A percentile compares a stretch with the other conserved stretches of the same genome.
Conservation (phyloP, 495 filamentous ascomycete species). For the Hypoxylon perforatum region DNA sequence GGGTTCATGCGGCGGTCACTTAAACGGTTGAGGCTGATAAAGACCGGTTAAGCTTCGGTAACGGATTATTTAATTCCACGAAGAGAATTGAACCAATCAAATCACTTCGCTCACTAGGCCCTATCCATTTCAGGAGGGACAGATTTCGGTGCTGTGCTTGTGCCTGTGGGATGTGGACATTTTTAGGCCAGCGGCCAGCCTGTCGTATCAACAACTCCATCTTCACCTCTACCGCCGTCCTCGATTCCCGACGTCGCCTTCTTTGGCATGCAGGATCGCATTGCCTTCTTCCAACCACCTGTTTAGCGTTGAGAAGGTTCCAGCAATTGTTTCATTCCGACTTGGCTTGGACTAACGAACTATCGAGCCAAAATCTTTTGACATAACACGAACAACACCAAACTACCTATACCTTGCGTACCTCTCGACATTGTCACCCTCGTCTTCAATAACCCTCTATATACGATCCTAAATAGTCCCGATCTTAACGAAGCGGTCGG, state of each 20-base stretch:
- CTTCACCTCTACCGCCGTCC: conserved; percentile 15
- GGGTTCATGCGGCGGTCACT: no score
- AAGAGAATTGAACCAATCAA: conserved; percentile 22
- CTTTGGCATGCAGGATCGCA: conserved; percentile 43
- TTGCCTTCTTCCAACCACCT: conserved; percentile 30
- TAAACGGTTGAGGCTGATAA: conserved; percentile 12
- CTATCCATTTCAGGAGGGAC: conserved; percentile 46
- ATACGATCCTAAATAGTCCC: conserved; percentile 10
- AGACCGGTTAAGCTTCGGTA: conserved; percentile 29
- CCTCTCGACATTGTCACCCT: not conserved
- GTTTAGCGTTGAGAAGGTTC: conserved; percentile 27
- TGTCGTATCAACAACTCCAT: conserved; percentile 20
- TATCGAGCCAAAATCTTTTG: conserved; percentile 6
- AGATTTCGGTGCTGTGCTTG: conserved; percentile 42
- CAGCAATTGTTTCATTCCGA: conserved; percentile 25
- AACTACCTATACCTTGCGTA: not conserved
- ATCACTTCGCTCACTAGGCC: conserved; percentile 3
- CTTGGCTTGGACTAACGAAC: conserved; percentile 14
- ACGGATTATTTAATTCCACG: conserved; percentile 34
- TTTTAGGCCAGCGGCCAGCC: conserved; percentile 35
- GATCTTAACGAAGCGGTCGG: conserved; percentile 39
- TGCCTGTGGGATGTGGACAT: conserved; percentile 15
- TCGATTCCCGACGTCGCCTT: conserved; percentile 6
- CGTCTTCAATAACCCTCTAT: conserved; percentile 1
- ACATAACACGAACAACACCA: not conserved